Base-by-base conservation (phyloP, 345 rosid genomes). In the Eucalyptus rudis region DNA sequence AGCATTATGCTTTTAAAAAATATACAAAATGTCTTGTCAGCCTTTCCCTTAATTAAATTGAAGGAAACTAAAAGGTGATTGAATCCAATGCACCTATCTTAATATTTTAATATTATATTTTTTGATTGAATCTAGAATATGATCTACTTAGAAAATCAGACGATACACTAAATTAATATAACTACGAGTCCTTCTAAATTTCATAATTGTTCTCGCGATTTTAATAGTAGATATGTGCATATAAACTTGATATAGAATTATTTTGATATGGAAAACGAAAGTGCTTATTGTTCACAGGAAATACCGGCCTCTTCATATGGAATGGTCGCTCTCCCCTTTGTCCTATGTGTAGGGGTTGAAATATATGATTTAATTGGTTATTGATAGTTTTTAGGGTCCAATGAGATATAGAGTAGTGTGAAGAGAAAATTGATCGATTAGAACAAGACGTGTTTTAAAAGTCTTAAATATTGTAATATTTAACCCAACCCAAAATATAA, bases 351-450 rank as follows among this genome's bases (percentile, higher is more conserved):
- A 66, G 40, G 10, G 76, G 40, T 66, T 66, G 79, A 66, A 31
- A 8, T 66, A 66, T 66, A n/a, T 66, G 6, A 66, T 66, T 13
- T 62, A 62, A 7, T 66, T 31, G 43, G 43, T 31, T 31, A 66
- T 5, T 16, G 33, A 15, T 31, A 31, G 22, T 31, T 19, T 16
- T 31, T 66, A 66, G 40, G 43, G 79, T 66, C 79, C 79, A 31
- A n/a, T 1, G 36, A 64, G 71, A 14, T 64, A 51, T 0, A 14
- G 71, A 64, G 71, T 0, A 4, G 0, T 29, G 9, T 5, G 1
- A 7, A 29, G 3, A 31, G 43, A 66, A 66, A 66, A 31, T 66
- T n/a, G 22, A 66, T 64, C 0, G 4, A 27, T 0, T 62, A 13
- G 31, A 62, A 13, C n/a, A 62, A 13, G 68, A 13, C 8, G 8